phyloP scores from a whole-genome alignment of 371 early-diverging fungal species.

The Lichtheimia ramosa region DNA sequence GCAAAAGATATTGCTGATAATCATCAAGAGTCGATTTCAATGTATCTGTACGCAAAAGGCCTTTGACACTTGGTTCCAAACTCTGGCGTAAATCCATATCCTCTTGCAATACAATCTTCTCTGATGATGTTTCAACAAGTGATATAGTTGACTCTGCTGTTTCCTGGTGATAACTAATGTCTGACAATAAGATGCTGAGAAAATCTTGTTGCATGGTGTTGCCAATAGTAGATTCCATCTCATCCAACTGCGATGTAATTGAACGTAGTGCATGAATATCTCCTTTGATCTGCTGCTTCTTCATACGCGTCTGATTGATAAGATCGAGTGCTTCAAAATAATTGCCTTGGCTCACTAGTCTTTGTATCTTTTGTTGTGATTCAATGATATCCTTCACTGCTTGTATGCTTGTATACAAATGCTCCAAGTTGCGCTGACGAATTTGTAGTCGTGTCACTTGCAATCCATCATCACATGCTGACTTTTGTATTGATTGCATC shows the following conservation, averaged over 20 bases:
- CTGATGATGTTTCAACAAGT: slow-evolving; percentile 2
- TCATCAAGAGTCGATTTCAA: slow-evolving; percentile 64
- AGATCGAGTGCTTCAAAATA: slow-evolving; percentile 86
- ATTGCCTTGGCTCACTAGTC: slow-evolving; percentile 73
- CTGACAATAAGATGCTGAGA: slow-evolving; percentile 56
- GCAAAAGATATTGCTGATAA: slow-evolving; percentile 70
- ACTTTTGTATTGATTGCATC: slow-evolving; percentile 64
- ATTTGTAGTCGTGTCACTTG: slow-evolving; percentile 79
- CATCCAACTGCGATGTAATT: slow-evolving; percentile 65
- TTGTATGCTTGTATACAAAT: slow-evolving; percentile 65
- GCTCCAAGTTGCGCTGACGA: slow-evolving; percentile 70
- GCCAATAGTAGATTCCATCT: slow-evolving; percentile 67
- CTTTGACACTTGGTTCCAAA: slow-evolving; percentile 70
- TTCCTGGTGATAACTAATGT: slow-evolving; percentile 48
- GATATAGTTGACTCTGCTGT: slow-evolving; percentile 18
- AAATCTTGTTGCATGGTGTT: slow-evolving; percentile 77
- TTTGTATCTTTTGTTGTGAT: slow-evolving; percentile 80
- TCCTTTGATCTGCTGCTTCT: slow-evolving; percentile 32
- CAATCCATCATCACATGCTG: slow-evolving; percentile 74
- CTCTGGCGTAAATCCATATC: slow-evolving; percentile 53
- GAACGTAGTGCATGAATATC: slow-evolving; percentile 59
- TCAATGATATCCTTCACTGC: slow-evolving; percentile 70
- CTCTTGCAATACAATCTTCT: slow-evolving; percentile 10
- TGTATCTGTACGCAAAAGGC: slow-evolving; percentile 74
- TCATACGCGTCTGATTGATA: slow-evolving; percentile 70